Evolutionary conservation across 371 early-diverging fungal genomes (phyloP).

Genomic region (Coemansia sp.): DNA sequence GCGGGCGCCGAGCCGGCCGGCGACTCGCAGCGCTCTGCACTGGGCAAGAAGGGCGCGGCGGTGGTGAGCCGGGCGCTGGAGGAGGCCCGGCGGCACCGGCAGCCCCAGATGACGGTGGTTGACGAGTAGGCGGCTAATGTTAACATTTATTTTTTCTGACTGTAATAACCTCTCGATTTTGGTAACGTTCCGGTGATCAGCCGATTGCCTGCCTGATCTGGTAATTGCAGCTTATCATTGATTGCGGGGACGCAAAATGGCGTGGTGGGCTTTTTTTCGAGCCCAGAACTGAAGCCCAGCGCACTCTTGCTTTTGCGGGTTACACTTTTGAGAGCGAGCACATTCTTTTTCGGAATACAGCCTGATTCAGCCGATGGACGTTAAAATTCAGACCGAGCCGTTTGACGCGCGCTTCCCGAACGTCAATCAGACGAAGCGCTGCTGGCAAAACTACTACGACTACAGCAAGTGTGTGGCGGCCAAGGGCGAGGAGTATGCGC

Average conservation of each 20-base stretch:
- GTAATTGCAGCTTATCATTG: background rate
- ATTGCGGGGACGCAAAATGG: background rate
- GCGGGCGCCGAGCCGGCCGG: background rate
- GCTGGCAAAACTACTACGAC: constrained; percentile 96
- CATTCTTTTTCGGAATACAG: too few relatives aligned
- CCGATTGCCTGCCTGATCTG: background rate
- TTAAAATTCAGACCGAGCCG: constrained; percentile 38
- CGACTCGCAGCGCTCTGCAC: constrained; percentile 3
- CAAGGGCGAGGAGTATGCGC: constrained; percentile 88
- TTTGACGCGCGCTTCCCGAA: constrained; percentile 83
- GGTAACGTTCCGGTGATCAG: too few relatives aligned
- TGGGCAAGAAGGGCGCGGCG: constrained; percentile 17
- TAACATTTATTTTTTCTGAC: background rate
- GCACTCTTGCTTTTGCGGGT: too few relatives aligned
- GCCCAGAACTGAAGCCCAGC: too few relatives aligned
- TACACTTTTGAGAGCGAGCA: too few relatives aligned
- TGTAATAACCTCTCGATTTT: too few relatives aligned
- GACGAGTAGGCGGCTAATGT: constrained; percentile 12
- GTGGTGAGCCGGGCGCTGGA: constrained; percentile 18
- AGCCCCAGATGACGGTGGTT: constrained; percentile 13
- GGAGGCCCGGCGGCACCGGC: constrained; percentile 19
- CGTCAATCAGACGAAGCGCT: constrained; percentile 93
- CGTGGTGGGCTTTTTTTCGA: too few relatives aligned
- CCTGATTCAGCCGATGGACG: background rate
- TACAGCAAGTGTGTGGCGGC: constrained; percentile 82